phyloP scores from a whole-genome alignment of 2,329 filamentous ascomycete genomes.

The Colletotrichum graminicola region DNA sequence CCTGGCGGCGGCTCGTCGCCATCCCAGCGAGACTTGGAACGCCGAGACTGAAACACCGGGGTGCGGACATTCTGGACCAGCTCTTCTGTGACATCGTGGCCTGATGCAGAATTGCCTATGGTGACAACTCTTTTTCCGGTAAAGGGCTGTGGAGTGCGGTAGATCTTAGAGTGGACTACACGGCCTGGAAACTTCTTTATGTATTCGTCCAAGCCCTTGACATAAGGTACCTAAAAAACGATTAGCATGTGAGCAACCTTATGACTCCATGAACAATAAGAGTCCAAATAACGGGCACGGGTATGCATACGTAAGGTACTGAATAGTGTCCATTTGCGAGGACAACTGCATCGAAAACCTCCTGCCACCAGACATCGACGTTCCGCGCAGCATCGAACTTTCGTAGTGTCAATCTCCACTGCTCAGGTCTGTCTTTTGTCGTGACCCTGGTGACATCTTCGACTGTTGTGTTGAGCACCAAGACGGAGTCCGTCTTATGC shows the following conservation, averaged over 20 bases:
- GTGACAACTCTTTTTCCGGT: conserved; percentile 52
- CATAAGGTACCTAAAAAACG: conserved; percentile 56
- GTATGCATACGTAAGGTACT: conserved; percentile 57
- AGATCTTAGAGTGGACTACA: conserved; percentile 60
- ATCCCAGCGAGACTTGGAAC: conserved; percentile 64
- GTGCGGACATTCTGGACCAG: conserved; percentile 52
- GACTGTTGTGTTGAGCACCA: conserved; percentile 65
- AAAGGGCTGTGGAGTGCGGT: conserved; percentile 54
- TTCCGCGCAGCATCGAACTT: conserved; percentile 57
- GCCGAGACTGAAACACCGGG: conserved; percentile 65
- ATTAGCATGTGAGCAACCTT: not conserved
- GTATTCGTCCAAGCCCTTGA: conserved; percentile 58
- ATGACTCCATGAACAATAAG: not conserved
- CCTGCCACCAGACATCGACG: conserved; percentile 67
- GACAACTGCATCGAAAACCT: conserved; percentile 60
- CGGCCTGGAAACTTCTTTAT: conserved; percentile 54
- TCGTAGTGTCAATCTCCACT: conserved; percentile 63
- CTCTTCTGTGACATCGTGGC: conserved; percentile 55
- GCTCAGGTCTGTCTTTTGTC: conserved; percentile 34
- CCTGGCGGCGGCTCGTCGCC: conserved; percentile 59
- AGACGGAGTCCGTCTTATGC: conserved; percentile 59
- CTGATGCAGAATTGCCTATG: conserved; percentile 60
- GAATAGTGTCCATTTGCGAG: conserved; percentile 60
- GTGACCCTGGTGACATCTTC: conserved; percentile 59
- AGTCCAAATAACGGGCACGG: too few species aligned